phyloP scores from a whole-genome alignment of 306 rosid species.

The Prosopis cineraria region DNA sequence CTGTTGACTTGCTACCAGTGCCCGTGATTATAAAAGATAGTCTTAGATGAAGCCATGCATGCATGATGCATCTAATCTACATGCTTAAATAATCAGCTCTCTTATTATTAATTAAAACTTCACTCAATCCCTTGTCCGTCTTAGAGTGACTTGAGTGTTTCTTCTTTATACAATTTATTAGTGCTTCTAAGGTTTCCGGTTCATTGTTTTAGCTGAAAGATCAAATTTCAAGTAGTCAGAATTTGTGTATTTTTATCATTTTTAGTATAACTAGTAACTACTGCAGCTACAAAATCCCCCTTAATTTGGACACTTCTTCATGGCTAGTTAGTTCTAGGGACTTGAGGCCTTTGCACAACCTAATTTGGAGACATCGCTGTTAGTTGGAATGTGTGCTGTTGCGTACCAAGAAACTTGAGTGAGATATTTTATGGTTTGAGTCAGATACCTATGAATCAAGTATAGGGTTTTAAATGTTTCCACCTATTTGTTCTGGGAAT shows the following conservation, averaged over 20 bases:
- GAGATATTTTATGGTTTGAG: neutral
- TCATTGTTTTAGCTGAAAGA: neutral
- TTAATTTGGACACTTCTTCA: neutral
- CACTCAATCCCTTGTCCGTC: neutral
- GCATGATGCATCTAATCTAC: no score
- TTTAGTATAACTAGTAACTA: neutral
- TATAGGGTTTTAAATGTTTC: neutral
- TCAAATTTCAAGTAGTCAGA: conserved; percentile 8
- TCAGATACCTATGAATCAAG: neutral
- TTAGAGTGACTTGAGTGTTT: neutral
- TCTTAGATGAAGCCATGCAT: conserved; percentile 9
- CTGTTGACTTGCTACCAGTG: conserved; percentile 13
- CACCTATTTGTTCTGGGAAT: neutral
- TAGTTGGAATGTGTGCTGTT: neutral
- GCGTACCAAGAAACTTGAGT: neutral
- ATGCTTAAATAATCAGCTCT: neutral
- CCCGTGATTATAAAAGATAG: conserved; percentile 2
- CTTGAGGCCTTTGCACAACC: neutral
- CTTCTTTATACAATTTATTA: neutral
- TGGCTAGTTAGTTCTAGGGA: neutral
- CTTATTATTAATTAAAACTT: neutral
- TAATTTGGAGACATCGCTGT: neutral
- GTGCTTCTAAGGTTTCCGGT: neutral
- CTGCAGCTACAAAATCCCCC: neutral
- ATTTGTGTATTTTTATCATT: neutral